Evolutionary conservation across 495 filamentous ascomycete species (phyloP).

Genomic region (Penicillium taxi): DNA sequence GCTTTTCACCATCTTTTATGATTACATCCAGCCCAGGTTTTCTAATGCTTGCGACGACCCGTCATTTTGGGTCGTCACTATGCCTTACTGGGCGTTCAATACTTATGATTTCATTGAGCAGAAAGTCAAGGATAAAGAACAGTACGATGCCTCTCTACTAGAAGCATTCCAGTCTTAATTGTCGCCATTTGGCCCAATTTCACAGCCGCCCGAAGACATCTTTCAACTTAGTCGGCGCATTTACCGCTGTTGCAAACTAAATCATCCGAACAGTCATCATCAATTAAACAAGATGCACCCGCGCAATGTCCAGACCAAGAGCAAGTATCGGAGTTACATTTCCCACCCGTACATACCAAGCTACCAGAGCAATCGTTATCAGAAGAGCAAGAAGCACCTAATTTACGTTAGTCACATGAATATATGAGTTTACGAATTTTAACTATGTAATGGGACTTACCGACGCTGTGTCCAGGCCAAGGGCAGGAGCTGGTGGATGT

Average conservation of each 20-base stretch:
- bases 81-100: slow-evolving; percentile 17
- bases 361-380: slow-evolving; percentile 18
- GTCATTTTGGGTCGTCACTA: slow-evolving; percentile 12
- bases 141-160: slow-evolving; percentile 10
- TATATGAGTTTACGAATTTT: not conserved
- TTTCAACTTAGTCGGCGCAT: too few species aligned
- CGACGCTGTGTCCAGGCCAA: slow-evolving; percentile 17
- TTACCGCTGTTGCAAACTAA: slow-evolving; percentile 14
- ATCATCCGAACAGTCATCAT: slow-evolving; percentile 14
- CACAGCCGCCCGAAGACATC: too few species aligned
- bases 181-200: too few species aligned
- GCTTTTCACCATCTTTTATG: slow-evolving; percentile 18
- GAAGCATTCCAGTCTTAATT: slow-evolving; percentile 15
- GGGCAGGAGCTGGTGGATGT: slow-evolving; percentile 8
- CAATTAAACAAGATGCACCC: slow-evolving; percentile 16
- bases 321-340: slow-evolving; percentile 11
- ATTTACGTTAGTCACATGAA: not conserved
- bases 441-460: slow-evolving; percentile 2
- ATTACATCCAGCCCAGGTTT: slow-evolving; percentile 21
- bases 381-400: slow-evolving; percentile 18
- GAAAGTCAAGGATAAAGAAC: slow-evolving; percentile 17
- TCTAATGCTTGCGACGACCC: slow-evolving; percentile 7
- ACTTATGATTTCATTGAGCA: slow-evolving; percentile 4
- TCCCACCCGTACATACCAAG: slow-evolving; percentile 10
- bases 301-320: slow-evolving; percentile 17